Evolutionary conservation across 108 stramenopile species (phyloP).

Genomic region (Schizochytrium sp.): DNA sequence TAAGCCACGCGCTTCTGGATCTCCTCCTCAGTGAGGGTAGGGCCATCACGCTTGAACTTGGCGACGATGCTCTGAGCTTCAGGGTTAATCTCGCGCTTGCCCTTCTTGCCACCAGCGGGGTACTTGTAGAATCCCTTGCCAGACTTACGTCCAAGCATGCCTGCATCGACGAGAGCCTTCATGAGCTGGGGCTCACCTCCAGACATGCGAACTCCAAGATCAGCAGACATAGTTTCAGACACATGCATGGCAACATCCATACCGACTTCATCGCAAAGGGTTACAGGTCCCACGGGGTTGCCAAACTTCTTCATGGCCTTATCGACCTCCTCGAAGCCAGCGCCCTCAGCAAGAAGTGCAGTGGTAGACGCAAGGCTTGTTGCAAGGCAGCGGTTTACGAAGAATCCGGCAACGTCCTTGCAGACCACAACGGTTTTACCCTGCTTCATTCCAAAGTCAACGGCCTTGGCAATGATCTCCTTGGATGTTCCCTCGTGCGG

Average conservation of each 20-base stretch:
- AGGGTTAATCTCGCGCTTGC: slow-evolving; percentile 84
- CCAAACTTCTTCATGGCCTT: slow-evolving; percentile 93
- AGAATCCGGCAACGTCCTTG: slow-evolving; percentile 99
- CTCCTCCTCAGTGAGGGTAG: slow-evolving; percentile 82
- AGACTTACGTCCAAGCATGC: slow-evolving; percentile 93
- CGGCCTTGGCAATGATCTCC: slow-evolving; percentile 86
- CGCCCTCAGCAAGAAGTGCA: slow-evolving; percentile 87
- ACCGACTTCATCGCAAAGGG: slow-evolving; percentile 93
- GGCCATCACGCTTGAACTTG: slow-evolving; percentile 81
- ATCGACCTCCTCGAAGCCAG: slow-evolving; percentile 86
- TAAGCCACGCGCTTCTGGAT: slow-evolving; percentile 94
- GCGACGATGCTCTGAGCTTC: slow-evolving; percentile 77
- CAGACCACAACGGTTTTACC: slow-evolving; percentile 98
- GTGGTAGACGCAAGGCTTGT: slow-evolving; percentile 91
- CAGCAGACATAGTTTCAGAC: slow-evolving; percentile 84
- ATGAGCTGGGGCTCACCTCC: slow-evolving; percentile 92
- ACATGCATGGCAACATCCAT: slow-evolving; percentile 96
- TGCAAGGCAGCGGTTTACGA: slow-evolving; percentile 98
- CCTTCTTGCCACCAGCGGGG: slow-evolving; percentile 79
- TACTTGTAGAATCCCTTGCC: slow-evolving; percentile 98
- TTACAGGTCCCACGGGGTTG: slow-evolving; percentile 94
- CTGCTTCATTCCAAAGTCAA: slow-evolving; percentile 95
- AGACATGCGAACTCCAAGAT: slow-evolving; percentile 92
- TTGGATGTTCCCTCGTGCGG: slow-evolving; percentile 90
- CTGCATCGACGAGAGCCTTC: slow-evolving; percentile 93